Base-by-base conservation (phyloP, 306 rosid genomes). In the Lotus japonicus region DNA sequence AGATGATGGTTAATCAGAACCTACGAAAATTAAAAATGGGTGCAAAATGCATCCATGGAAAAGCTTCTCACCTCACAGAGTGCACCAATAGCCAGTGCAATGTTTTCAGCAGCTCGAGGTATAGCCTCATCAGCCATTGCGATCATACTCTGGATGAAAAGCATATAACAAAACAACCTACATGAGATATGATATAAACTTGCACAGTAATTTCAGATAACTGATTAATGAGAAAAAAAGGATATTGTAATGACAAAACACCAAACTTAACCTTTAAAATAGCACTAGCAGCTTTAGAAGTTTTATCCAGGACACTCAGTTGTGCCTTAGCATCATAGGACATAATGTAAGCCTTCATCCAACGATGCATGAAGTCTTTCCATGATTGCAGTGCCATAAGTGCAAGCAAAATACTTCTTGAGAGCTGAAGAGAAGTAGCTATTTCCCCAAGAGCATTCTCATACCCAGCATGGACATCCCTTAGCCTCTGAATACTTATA, bases 91-190 rank as follows among this genome's bases (percentile, higher is more conserved):
- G 98, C 98, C 78, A 94, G 85, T n/a, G 90, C 92, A 58, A 90
- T 84, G 81, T 94, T 94, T 80, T 88, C 98, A 65, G 97, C 90
- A 80, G 92, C 85, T 82, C 97, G 83, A 63, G 98, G 98, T 61
- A 90, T 76, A 69, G 89, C 88, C 82, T 77, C 94, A 73, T 86
- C 84, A 2, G 96, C 90, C 53, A 73, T 76, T 36, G 69, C 86
- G 36, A 87, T 76, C 85, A 86, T 42, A 58, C 86, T 85, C 98
- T 94, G 90, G 65, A 83, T 26, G 39, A 50, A 64, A 75, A 43
- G 48, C 5, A 71, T 41, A 60, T 5, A 58, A 45, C 42, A 78
- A 66, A 48, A 80, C 46, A 38, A 65, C 56, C 64, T 48, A 69
- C 16, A 80, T 63, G 62, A 82, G 58, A 55, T 52, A 68, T 54